phyloP scores from a whole-genome alignment of 495 filamentous ascomycete species.

The Hypoxylon intermedium region DNA sequence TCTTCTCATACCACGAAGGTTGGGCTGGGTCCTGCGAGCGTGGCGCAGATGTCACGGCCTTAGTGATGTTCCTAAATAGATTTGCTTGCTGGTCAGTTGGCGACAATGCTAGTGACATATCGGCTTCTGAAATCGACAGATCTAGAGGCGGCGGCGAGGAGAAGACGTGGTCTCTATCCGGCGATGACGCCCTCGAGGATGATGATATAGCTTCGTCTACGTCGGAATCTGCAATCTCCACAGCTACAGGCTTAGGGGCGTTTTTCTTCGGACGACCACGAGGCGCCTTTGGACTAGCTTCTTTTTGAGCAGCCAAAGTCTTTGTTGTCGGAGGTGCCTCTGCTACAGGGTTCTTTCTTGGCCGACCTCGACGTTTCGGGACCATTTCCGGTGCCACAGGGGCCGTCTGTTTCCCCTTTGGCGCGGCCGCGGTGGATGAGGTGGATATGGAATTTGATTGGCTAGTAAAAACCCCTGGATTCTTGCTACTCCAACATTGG shows the following conservation, averaged over 20 bases:
- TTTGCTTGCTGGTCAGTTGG: conserved; percentile 49
- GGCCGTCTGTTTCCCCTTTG: conserved; percentile 12
- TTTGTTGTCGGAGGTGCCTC: conserved; percentile 23
- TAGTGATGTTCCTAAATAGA: conserved; percentile 69
- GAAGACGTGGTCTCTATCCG: conserved; percentile 41
- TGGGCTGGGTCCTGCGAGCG: conserved; percentile 56
- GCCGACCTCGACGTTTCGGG: conserved; percentile 52
- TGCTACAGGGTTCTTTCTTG: conserved; percentile 44
- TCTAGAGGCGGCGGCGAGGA: conserved; percentile 47
- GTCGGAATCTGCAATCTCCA: conserved; percentile 72
- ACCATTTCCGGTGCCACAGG: conserved; percentile 16
- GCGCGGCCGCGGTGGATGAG: conserved; percentile 7
- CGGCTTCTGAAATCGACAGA: conserved; percentile 47
- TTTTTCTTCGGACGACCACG: conserved; percentile 16
- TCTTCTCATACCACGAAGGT: conserved; percentile 86
- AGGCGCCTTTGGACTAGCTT: conserved; percentile 29
- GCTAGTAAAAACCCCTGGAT: conserved; percentile 7
- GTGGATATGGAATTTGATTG: conserved; percentile 38
- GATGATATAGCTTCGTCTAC: conserved; percentile 27
- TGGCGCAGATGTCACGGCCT: conserved; percentile 62
- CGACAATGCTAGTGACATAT: conserved; percentile 46
- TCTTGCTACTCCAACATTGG: conserved; percentile 71
- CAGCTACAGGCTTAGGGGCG: conserved; percentile 36
- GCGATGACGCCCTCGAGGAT: conserved; percentile 49
- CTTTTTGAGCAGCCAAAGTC: conserved; percentile 22